Evolutionary conservation across 176 grass and related monocot species (phyloP).

Genomic region (Eragrostis nindensis): DNA sequence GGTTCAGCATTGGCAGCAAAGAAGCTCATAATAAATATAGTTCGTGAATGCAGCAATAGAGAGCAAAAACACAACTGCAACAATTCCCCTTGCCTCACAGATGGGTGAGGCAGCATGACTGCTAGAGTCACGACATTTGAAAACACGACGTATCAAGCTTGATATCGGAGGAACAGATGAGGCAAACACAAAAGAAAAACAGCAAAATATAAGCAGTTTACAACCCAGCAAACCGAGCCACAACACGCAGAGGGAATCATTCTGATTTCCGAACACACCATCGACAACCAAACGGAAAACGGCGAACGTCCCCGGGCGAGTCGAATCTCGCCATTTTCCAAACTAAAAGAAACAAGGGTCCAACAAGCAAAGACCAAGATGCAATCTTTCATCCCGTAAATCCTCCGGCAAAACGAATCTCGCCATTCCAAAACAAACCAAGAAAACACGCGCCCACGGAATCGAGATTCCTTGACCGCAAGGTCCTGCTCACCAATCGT

Average conservation of each 20-base stretch:
- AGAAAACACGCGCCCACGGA: slow-evolving; percentile 1
- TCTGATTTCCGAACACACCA: not conserved
- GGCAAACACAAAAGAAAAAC: too few species aligned
- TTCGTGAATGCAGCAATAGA: not conserved
- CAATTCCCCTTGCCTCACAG: not conserved
- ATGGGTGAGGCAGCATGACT: not conserved
- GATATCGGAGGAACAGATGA: not conserved
- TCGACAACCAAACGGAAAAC: not conserved
- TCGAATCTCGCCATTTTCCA: too few species aligned
- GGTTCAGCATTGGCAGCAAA: not conserved
- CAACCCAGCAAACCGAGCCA: not conserved
- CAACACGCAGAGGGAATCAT: not conserved
- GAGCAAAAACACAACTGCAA: not conserved
- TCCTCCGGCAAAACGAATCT: not conserved
- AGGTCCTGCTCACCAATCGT: too few species aligned
- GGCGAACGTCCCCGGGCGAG: too few species aligned
- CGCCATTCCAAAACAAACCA: slow-evolving; percentile 2
- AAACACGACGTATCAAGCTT: not conserved
- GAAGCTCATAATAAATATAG: not conserved
- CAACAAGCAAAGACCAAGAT: not conserved
- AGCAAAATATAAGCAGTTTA: not conserved
- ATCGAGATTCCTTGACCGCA: not conserved
- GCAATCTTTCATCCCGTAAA: not conserved
- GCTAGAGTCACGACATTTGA: not conserved
- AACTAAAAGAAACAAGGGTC: not conserved